A percentile compares a stretch with the other conserved stretches of the same genome.
These are phyloP conservation scores for Circinella minor DNA, from an alignment of 371 early-diverging fungal species.

Conservation along the genomic window DNA sequence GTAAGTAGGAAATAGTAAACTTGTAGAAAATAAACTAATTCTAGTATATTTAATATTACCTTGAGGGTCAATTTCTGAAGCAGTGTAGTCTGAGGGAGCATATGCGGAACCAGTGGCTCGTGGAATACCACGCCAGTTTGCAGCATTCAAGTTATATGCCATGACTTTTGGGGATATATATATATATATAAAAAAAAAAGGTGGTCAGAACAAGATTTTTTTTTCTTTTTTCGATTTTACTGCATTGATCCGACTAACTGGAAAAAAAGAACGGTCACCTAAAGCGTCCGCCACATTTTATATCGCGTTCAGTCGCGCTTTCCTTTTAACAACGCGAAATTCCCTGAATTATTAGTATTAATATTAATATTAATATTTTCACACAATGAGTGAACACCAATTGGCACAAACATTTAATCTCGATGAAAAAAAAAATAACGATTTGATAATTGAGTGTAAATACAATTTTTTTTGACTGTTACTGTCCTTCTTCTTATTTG, in stretches of 20 bases:
- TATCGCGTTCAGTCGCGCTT: too few relatives aligned
- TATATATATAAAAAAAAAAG: background rate
- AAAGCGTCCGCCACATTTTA: too few relatives aligned
- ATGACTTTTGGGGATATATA: background rate
- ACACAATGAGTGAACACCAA: background rate
- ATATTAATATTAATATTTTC: too few relatives aligned
- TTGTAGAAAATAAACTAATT: background rate
- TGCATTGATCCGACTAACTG: too few relatives aligned
- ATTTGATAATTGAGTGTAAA: constrained; percentile 7
- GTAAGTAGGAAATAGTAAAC: too few relatives aligned
- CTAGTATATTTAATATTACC: constrained; percentile 21
- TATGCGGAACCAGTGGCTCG: constrained; percentile 15
- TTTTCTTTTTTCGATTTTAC: too few relatives aligned
- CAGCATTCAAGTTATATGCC: constrained; percentile 14
- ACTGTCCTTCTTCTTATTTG: background rate
- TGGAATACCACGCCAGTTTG: constrained; percentile 7
- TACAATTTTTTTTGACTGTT: too few relatives aligned
- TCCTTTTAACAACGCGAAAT: too few relatives aligned
- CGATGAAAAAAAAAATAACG: background rate
- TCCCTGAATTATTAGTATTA: too few relatives aligned
- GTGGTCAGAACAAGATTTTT: background rate
- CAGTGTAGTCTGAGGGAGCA: constrained; percentile 37
- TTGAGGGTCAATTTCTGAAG: constrained; percentile 44
- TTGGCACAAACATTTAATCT: background rate
- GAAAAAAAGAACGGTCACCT: too few relatives aligned